phyloP scores from a whole-genome alignment of 441 rosid genomes.

The Gossypium gossypioides region DNA sequence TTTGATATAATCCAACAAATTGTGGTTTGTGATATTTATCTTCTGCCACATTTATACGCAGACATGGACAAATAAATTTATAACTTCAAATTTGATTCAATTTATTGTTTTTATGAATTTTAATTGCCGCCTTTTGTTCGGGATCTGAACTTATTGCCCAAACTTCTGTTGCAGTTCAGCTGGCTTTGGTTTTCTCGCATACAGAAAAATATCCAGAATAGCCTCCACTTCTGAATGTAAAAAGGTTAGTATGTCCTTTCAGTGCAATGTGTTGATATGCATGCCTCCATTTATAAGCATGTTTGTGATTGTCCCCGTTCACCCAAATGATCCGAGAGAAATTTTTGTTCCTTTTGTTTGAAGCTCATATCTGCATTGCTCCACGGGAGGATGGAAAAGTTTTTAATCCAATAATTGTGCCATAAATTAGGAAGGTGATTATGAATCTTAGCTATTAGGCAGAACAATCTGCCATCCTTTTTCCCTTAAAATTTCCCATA shows the following conservation, averaged over 20 bases:
- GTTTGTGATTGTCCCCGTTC: not conserved
- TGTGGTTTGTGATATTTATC: not conserved
- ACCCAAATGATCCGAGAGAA: not conserved
- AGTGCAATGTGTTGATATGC: constrained; percentile 4
- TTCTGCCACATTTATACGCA: not conserved
- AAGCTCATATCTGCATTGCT: not conserved
- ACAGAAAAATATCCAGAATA: constrained; percentile 84
- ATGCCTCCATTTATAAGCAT: not conserved
- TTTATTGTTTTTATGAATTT: not conserved
- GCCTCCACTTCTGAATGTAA: constrained; percentile 67
- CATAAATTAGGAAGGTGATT: not conserved
- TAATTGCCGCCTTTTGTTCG: not conserved
- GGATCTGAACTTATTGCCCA: constrained; percentile 19
- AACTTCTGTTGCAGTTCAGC: constrained; percentile 56
- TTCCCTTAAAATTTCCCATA: not conserved
- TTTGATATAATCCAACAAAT: constrained; percentile 5
- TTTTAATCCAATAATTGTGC: not conserved
- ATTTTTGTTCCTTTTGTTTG: not conserved
- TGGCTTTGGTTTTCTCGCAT: constrained; percentile 81
- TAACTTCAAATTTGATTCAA: not conserved
- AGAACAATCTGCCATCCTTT: not conserved
- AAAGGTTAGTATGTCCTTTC: constrained; percentile 40
- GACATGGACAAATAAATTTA: not conserved
- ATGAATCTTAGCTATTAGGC: not conserved
- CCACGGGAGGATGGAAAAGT: not conserved